These are phyloP conservation scores for Hypoxylon subgilvum DNA, from an alignment of 495 filamentous ascomycete species.

Conservation along the genomic window DNA sequence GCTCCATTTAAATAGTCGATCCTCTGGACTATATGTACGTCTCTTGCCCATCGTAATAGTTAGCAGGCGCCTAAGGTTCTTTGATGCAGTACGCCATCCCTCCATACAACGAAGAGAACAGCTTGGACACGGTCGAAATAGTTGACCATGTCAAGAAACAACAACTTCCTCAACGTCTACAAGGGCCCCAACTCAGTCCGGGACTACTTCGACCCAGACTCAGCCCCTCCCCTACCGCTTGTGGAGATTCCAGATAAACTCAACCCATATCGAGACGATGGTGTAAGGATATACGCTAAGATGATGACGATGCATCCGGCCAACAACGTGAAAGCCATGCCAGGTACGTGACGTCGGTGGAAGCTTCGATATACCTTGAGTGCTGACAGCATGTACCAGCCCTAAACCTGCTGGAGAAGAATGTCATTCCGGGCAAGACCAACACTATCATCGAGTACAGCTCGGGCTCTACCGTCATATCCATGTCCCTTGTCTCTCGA, in stretches of 20 bases:
- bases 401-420: constrained; percentile 60
- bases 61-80: background rate
- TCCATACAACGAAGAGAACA: background rate
- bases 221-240: constrained; percentile 61
- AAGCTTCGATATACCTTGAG: background rate
- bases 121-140: background rate
- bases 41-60: background rate
- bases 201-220: constrained; percentile 65
- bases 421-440: constrained; percentile 50
- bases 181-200: constrained; percentile 59
- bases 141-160: constrained; percentile 44
- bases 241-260: constrained; percentile 63
- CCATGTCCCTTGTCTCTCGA: constrained; percentile 62
- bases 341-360: constrained; percentile 50
- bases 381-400: constrained; percentile 43
- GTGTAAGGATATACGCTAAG: constrained; percentile 68
- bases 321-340: constrained; percentile 69
- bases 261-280: constrained; percentile 63
- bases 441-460: constrained; percentile 65
- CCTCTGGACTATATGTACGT: constrained; percentile 9
- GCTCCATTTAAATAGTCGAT: constrained; percentile 3
- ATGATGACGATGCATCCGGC: constrained; percentile 68
- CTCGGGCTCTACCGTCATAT: constrained; percentile 67
- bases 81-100: background rate
- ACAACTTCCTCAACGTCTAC: constrained; percentile 61